Percentiles rank a stretch among this genome's conserved stretches.
phyloP scores from a whole-genome alignment of 148 eudicot genomes.

The Rhododendron mucronatum region DNA sequence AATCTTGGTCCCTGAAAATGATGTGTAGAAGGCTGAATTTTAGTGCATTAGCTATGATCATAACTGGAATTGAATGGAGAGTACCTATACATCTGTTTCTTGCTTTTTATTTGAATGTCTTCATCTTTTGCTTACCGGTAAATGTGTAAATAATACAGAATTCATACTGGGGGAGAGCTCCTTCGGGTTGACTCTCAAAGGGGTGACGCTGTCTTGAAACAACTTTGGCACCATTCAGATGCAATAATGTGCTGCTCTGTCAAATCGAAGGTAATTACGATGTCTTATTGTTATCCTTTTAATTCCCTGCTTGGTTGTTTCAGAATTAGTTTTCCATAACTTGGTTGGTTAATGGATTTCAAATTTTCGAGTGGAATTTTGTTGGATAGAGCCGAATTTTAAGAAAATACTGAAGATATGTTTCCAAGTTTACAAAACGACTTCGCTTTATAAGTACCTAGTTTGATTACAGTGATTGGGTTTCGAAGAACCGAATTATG shows the following conservation, averaged over 20 bases:
- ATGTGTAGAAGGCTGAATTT: not conserved
- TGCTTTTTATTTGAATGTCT: not conserved
- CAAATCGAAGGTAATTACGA: constrained; percentile 27
- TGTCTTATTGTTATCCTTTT: not conserved
- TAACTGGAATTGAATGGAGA: too few species aligned
- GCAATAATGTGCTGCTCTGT: constrained; percentile 62
- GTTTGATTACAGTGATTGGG: not conserved
- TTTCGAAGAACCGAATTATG: not conserved
- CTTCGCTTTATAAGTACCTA: not conserved
- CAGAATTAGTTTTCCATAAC: not conserved
- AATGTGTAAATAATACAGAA: constrained; percentile 20
- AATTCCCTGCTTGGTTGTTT: not conserved
- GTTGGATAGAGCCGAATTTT: not conserved
- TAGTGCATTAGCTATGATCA: not conserved
- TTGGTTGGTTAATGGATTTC: not conserved
- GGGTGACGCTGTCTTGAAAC: constrained; percentile 43
- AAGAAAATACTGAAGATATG: not conserved
- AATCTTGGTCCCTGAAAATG: not conserved
- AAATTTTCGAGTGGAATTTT: not conserved
- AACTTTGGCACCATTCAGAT: constrained; percentile 59
- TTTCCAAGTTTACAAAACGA: not conserved
- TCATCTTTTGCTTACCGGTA: constrained; percentile 1
- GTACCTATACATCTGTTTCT: not conserved
- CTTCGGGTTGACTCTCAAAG: constrained; percentile 24
- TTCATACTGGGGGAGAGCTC: constrained; percentile 46